These are phyloP conservation scores for Stephanodiscus triporus DNA, from an alignment of 108 stramenopile genomes.

Conservation along the genomic window DNA sequence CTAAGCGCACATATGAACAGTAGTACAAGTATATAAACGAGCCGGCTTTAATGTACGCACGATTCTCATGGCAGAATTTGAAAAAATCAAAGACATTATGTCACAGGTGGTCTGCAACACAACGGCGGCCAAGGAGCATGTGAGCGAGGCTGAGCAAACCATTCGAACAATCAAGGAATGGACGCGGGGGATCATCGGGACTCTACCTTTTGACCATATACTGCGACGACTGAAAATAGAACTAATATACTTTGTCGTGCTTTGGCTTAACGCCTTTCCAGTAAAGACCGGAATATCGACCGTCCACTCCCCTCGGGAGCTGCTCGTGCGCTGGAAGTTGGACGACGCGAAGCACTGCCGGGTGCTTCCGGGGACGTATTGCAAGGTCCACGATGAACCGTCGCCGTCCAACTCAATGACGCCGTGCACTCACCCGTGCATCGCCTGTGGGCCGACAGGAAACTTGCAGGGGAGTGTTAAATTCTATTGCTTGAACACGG, in stretches of 20 bases:
- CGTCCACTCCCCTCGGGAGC: conserved; percentile 21
- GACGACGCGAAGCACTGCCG: conserved; percentile 34
- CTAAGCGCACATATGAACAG: conserved; percentile 4
- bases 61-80: background rate
- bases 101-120: conserved; percentile 16
- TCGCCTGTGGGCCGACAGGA: too few relatives aligned
- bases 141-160: conserved; percentile 3
- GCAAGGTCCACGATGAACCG: too few relatives aligned
- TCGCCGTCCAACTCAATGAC: too few relatives aligned
- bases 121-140: conserved; percentile 31
- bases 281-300: conserved; percentile 25
- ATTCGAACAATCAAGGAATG: conserved; percentile 32
- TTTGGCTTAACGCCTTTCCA: conserved; percentile 44
- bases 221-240: background rate
- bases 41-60: background rate
- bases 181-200: conserved; percentile 6
- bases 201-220: conserved; percentile 13
- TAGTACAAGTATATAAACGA: background rate
- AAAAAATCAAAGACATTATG: background rate
- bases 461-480: too few relatives aligned
- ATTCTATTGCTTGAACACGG: too few relatives aligned
- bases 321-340: conserved; percentile 19
- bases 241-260: conserved; percentile 1
- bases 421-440: too few relatives aligned
- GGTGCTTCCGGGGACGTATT: background rate